Base-by-base conservation (phyloP, 768 basidiomycete genomes). In the Leucosporidium creatinivorum region DNA sequence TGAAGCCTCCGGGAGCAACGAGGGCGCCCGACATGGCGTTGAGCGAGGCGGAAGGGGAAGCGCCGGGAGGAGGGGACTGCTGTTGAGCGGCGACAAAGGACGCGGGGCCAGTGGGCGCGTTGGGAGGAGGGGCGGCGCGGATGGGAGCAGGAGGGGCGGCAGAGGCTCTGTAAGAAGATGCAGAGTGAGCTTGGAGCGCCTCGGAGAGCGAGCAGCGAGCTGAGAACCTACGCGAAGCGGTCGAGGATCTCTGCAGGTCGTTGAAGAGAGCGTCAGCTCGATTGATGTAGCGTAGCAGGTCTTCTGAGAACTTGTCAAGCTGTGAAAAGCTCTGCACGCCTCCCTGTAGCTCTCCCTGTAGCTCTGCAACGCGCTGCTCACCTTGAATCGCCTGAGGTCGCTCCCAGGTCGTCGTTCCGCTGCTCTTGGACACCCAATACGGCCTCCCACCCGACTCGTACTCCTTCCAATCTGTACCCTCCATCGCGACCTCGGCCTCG, bases 391-490 rank as follows among this genome's bases (percentile, higher is more conserved):
- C 93, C 62, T 91, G 87, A 15, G 96, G 96, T 86, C 94, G 88
- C 67, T 94, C 91, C 96, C 96, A 98, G 81, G 93, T 91, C 3
- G 93, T 94, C 79, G 94, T 90, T 73, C 92, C 94, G 36, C 86
- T 84, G 51, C 89, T 86, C 39, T 86, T 88, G 87, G 96, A 75
- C 3, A 75, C 78, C 69, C 78, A 80, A 71, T 80, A 80, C 18
- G 77, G 75, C 13, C 70, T 49, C 10, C 75, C 75, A 21, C 89
- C 89, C 4, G 90, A 89, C 72, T 90, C 89, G 77, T 97, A 59
- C 48, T 67, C 26, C 63, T 65, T 69, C 61, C 64, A 67, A 63
- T 52, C 69, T 52, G 63, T 72, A 69, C 61, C 71, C 61, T 47
- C 60, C 33, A 92, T 89, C 83, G 97, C 94, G 72, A 93, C 91